Evolutionary conservation across 2,329 filamentous ascomycete genomes (phyloP).

Genomic region (Karstenula rhodostoma): DNA sequence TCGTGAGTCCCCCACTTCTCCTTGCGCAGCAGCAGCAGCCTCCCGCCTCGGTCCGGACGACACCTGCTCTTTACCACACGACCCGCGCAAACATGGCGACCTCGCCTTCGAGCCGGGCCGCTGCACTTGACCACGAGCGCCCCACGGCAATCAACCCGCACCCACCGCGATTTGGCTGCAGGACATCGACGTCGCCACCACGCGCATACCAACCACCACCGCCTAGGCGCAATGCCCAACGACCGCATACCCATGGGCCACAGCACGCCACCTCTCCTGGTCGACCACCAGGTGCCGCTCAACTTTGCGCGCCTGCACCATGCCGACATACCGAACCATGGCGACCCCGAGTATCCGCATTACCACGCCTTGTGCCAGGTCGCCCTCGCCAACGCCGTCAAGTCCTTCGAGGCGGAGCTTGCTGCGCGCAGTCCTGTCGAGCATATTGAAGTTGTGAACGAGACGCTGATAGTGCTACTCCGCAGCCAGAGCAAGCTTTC

Average conservation of each 20-base stretch:
- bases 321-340: constrained; percentile 29
- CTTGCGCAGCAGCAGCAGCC: constrained; percentile 21
- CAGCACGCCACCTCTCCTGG: constrained; percentile 34
- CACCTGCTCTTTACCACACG: constrained; percentile 30
- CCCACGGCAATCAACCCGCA: not conserved
- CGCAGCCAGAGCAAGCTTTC: constrained; percentile 96
- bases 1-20: constrained; percentile 47
- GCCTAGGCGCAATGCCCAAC: not conserved
- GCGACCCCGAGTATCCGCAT: constrained; percentile 34
- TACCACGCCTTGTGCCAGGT: constrained; percentile 35
- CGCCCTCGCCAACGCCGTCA: constrained; percentile 38
- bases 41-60: constrained; percentile 22
- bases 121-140: constrained; percentile 16
- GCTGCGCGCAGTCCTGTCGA: constrained; percentile 30
- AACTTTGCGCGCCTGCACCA: constrained; percentile 43
- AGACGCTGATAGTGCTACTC: constrained; percentile 45
- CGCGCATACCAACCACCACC: constrained; percentile 16
- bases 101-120: constrained; percentile 5
- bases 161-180: constrained; percentile 20
- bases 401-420: constrained; percentile 34
- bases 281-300: constrained; percentile 33
- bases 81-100: constrained; percentile 13
- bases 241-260: constrained; percentile 26
- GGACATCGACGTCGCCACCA: constrained; percentile 15
- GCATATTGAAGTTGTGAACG: constrained; percentile 33